Base-by-base conservation (phyloP, 1,139 yeast genomes). In the Pichia sp. region DNA sequence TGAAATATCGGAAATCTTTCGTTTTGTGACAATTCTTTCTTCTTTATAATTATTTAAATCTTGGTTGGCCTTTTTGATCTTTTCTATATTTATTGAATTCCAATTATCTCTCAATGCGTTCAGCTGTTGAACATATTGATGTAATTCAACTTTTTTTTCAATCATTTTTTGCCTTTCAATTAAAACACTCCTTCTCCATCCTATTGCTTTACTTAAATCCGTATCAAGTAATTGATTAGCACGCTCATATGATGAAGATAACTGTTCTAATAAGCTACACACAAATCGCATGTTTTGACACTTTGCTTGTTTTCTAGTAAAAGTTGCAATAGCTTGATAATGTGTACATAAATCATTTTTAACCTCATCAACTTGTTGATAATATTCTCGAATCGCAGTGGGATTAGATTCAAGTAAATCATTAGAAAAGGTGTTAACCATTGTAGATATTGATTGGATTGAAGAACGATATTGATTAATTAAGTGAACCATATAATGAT, bases 291-390 rank as follows among this genome's bases (percentile, higher is more conserved):
- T 36, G 36, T 55, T 56, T 26, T 57, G 61, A 30, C 50, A 51
- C 34, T 53, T 55, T 3, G 62, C 52, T 35, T 52, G 55, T 29
- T 53, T 53, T 27, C 61, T 50, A 0, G 60, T 55, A 32, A 50
- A 51, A 24, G 54, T 50, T 18, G 61, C 60, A 41, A 59, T 42
- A 0, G 60, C 54, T 34, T 57, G 61, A 33, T 56, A 57, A 26
- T 52, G 54, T n/a, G 53, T 51, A n/a, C 51, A 50, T 23, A 57
- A 37, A 37, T 54, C 59, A 11, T 36, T 34, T 33, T 47, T 50
- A 6, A 57, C 27, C 4, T 49, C 52, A 5, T 50, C 52, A 6
- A 47, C 25, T 23, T 59, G 56, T 27, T 50, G 55, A 40, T 53
- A 57, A 36, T 50, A 57, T 29, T 59, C 62, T 18, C 59, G 41